A percentile compares a stretch with the other conserved stretches of the same genome.
phyloP scores from a whole-genome alignment of 2,329 filamentous ascomycete species.

The Fonsecaea multimorphosa region DNA sequence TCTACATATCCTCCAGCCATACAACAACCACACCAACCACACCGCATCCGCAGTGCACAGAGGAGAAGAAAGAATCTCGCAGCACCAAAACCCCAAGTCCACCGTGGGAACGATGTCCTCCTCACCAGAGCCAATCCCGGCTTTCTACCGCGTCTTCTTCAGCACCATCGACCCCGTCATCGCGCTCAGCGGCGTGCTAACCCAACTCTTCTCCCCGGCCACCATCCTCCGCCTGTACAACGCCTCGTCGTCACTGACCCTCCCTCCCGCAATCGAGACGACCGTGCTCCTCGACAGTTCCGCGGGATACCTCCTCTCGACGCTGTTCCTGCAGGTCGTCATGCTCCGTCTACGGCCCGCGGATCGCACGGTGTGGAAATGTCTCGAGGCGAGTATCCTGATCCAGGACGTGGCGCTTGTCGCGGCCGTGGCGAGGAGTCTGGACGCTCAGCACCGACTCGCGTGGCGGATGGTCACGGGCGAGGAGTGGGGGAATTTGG shows the following conservation, averaged over 20 bases:
- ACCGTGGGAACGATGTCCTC: too few species aligned
- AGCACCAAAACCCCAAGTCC: too few species aligned
- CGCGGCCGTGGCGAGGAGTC: not conserved
- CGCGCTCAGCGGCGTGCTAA: conserved; percentile 21
- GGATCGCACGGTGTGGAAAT: conserved; percentile 22
- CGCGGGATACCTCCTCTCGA: conserved; percentile 19
- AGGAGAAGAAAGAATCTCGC: too few species aligned
- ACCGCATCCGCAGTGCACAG: too few species aligned
- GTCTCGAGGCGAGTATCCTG: conserved; percentile 20
- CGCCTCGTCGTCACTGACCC: not conserved
- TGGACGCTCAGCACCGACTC: conserved; percentile 5
- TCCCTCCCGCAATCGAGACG: conserved; percentile 4
- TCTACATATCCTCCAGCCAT: too few species aligned
- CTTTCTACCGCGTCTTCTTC: conserved; percentile 24
- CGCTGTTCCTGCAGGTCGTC: conserved; percentile 20
- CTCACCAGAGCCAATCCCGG: conserved; percentile 5
- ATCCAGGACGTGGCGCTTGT: conserved; percentile 21
- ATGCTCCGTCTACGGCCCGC: conserved; percentile 16
- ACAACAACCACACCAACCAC: too few species aligned
- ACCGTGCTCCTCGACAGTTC: conserved; percentile 14
- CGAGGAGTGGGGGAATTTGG: conserved; percentile 18
- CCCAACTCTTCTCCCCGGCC: conserved; percentile 14
- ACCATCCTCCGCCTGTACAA: conserved; percentile 19
- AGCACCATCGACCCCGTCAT: conserved; percentile 22
- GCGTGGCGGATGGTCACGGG: not conserved